Percentiles rank a stretch among this genome's conserved stretches.
These are phyloP conservation scores for Rhodotorula sp. DNA, from an alignment of 1,284 basidiomycete species.

Conservation along the genomic window DNA sequence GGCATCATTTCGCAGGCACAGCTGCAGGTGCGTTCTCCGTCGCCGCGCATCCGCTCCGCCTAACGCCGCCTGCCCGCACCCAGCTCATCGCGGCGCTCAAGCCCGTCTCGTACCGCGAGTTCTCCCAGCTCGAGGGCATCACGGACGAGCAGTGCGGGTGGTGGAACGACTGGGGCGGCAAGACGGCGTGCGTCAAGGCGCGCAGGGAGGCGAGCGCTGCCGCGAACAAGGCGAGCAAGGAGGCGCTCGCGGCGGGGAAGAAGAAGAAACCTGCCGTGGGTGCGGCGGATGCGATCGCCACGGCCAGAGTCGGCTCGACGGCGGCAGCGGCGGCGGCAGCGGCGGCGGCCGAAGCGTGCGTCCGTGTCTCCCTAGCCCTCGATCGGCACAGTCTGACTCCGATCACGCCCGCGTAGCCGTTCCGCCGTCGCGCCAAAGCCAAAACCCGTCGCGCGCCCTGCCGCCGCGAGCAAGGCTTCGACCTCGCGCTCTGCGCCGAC, in stretches of 20 bases:
- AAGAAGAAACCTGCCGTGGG: neutral
- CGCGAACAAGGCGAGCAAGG: neutral
- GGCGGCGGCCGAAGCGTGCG: slow-evolving; percentile 15
- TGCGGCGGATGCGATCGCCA: neutral
- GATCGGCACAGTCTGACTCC: neutral
- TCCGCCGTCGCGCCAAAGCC: neutral
- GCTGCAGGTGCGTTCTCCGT: slow-evolving; percentile 9
- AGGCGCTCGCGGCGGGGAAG: neutral
- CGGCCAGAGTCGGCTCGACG: neutral
- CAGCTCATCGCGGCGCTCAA: slow-evolving; percentile 23
- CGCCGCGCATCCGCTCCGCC: neutral
- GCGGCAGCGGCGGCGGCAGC: neutral
- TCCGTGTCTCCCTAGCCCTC: neutral
- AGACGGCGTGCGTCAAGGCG: slow-evolving; percentile 12
- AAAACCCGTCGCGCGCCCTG: neutral
- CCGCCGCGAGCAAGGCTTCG: neutral
- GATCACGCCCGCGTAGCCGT: neutral
- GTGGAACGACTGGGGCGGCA: slow-evolving; percentile 20
- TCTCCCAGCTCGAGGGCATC: slow-evolving; percentile 19
- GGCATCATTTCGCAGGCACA: slow-evolving; percentile 21
- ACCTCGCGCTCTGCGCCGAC: neutral
- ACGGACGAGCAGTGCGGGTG: slow-evolving; percentile 16
- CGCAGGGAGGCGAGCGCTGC: neutral
- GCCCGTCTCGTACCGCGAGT: slow-evolving; percentile 15
- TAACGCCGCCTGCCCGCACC: neutral